phyloP scores from a whole-genome alignment of 2,329 filamentous ascomycete genomes.

The Claviceps sp. region DNA sequence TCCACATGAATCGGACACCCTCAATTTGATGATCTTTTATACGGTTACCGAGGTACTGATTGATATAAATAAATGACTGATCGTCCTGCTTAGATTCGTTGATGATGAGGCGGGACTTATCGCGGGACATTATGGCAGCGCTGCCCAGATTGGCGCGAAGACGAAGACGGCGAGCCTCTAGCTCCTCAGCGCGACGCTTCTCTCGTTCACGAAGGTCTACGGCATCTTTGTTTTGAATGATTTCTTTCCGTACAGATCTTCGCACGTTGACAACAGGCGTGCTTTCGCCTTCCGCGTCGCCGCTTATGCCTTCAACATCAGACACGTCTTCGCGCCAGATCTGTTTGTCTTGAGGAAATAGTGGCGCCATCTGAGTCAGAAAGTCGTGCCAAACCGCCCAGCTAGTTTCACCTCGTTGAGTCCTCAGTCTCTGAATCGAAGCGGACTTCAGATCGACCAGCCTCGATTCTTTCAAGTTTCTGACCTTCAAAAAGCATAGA shows the following conservation, averaged over 20 bases:
- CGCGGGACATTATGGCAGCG: constrained; percentile 28
- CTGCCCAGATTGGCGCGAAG: constrained; percentile 32
- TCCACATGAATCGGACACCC: constrained; percentile 82
- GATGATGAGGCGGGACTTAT: constrained; percentile 44
- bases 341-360: constrained; percentile 20
- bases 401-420: constrained; percentile 10
- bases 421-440: constrained; percentile 9
- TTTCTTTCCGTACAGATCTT: constrained; percentile 15
- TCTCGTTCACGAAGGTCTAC: constrained; percentile 43
- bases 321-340: constrained; percentile 16
- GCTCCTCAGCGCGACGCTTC: constrained; percentile 36
- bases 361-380: constrained; percentile 11
- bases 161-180: constrained; percentile 37
- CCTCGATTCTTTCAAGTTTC: constrained; percentile 10
- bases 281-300: constrained; percentile 6
- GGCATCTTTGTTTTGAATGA: constrained; percentile 24
- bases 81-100: constrained; percentile 51
- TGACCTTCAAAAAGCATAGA: constrained; percentile 16
- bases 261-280: constrained; percentile 7
- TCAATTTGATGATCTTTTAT: constrained; percentile 73
- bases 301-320: constrained; percentile 10
- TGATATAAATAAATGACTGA: constrained; percentile 49
- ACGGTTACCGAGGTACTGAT: constrained; percentile 44
- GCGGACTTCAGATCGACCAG: constrained; percentile 1
- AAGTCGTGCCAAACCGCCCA: constrained; percentile 16